Evolutionary conservation across 331 rosid species (phyloP).

Genomic region (Phaseolus coccineus): DNA sequence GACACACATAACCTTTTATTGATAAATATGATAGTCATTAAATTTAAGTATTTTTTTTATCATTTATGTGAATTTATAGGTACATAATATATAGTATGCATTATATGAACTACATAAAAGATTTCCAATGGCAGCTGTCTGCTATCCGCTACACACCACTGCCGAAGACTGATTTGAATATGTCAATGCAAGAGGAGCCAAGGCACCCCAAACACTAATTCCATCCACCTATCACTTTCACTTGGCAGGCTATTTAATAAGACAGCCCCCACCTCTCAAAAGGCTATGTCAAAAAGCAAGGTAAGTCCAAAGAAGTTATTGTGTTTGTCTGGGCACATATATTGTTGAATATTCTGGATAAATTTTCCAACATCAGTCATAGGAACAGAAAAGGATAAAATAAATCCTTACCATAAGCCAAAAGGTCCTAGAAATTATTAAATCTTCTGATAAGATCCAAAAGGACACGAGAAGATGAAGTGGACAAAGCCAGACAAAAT

Average conservation of each 20-base stretch:
- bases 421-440: no score
- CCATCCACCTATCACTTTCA: conserved; percentile 26
- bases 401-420: no score
- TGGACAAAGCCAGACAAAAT: no score
- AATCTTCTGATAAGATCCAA: no score
- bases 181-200: background rate
- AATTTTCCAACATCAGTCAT: no score
- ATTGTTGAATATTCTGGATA: no score
- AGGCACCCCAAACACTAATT: conserved; percentile 13
- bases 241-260: conserved; percentile 3
- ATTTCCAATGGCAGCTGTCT: background rate
- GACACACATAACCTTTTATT: background rate
- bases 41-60: background rate
- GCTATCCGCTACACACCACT: background rate
- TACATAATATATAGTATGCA: background rate
- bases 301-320: conserved; percentile 1
- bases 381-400: no score
- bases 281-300: background rate
- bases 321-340: background rate
- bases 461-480: no score
- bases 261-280: background rate
- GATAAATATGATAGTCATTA: background rate
- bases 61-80: background rate
- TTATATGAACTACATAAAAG: background rate
- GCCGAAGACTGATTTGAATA: background rate